phyloP scores from a whole-genome alignment of 306 rosid genomes.

The Cucumis hystrix region DNA sequence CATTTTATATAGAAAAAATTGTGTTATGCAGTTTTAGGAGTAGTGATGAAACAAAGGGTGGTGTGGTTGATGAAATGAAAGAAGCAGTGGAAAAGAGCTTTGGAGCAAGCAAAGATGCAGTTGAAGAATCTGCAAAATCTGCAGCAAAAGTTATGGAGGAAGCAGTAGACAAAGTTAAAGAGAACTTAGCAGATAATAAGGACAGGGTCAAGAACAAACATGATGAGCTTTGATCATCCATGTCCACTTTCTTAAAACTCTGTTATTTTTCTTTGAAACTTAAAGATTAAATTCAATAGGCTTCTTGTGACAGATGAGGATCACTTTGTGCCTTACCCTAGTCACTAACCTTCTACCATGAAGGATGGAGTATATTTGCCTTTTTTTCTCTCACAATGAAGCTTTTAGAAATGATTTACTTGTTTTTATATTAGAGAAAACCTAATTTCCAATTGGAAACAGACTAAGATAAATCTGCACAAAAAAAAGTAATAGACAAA shows the following conservation, averaged over 20 bases:
- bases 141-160: constrained; percentile 37
- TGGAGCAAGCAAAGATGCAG: constrained; percentile 34
- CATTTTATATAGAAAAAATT: background rate
- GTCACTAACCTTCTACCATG: background rate
- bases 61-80: constrained; percentile 9
- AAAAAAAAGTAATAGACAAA: too few relatives aligned
- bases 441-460: too few relatives aligned
- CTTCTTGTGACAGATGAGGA: background rate
- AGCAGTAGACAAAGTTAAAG: constrained; percentile 22
- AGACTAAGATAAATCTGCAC: too few relatives aligned
- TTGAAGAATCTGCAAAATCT: constrained; percentile 45
- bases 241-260: background rate
- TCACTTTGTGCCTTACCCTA: background rate
- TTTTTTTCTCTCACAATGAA: background rate
- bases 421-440: too few relatives aligned
- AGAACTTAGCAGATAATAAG: constrained; percentile 5
- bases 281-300: background rate
- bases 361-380: background rate
- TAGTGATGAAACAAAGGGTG: background rate
- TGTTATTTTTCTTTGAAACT: background rate
- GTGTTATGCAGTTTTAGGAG: constrained; percentile 30
- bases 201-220: constrained; percentile 3
- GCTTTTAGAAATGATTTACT: background rate
- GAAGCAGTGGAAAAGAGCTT: constrained; percentile 43
- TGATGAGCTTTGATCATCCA: constrained; percentile 1